Evolutionary conservation across 805 yeast species (phyloP).

Genomic region (Yarrowia osloensis): DNA sequence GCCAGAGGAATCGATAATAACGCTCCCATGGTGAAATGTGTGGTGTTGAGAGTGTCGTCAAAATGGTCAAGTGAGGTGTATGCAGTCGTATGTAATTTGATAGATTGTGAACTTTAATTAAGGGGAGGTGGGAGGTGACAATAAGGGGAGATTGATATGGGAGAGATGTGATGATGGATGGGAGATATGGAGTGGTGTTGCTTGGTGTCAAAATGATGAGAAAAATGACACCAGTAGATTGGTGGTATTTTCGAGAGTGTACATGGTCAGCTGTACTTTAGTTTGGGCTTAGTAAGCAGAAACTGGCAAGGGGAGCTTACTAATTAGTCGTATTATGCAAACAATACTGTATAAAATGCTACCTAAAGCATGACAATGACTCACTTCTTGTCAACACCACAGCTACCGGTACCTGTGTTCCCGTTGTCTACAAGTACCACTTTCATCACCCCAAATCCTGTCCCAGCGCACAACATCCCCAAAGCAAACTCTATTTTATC

Average conservation of each 20-base stretch:
- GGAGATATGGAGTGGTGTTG: neutral
- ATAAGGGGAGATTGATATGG: no score
- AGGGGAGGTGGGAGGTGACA: neutral
- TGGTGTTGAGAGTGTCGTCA: neutral
- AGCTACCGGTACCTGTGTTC: no score
- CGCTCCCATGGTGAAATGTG: constrained; percentile 44
- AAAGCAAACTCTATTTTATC: neutral
- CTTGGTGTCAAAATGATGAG: neutral
- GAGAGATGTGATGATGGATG: neutral
- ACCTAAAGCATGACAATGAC: no score
- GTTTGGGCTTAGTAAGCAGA: no score
- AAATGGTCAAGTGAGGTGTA: constrained; percentile 1
- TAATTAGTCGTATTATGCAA: no score
- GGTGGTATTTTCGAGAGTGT: no score
- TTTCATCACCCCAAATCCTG: neutral
- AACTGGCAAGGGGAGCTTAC: no score
- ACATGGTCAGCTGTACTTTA: no score
- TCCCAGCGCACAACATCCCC: neutral
- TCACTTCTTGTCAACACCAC: no score
- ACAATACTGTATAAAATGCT: no score
- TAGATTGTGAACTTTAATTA: neutral
- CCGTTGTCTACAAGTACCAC: neutral
- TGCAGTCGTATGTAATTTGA: neutral
- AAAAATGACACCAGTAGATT: no score
- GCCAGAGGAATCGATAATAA: constrained; percentile 49